Percentiles rank a stretch among this genome's conserved stretches.
phyloP scores from a whole-genome alignment of 257 asterid species.

The Scutellaria minor region DNA sequence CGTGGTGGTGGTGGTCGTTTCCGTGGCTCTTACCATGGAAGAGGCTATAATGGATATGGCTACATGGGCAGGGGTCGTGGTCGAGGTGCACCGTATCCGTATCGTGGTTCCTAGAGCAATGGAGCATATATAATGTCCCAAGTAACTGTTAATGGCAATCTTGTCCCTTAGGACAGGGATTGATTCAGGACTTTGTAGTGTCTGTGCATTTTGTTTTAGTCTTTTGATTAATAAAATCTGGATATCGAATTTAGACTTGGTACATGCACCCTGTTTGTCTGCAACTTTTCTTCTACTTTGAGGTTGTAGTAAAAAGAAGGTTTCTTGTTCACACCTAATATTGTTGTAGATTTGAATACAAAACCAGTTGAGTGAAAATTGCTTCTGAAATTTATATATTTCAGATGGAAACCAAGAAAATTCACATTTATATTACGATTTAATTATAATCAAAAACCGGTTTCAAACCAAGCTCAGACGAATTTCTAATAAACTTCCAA shows the following conservation, averaged over 20 bases:
- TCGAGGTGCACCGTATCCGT: constrained; percentile 42
- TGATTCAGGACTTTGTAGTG: constrained; percentile 45
- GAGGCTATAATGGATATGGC: constrained; percentile 69
- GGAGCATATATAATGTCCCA: constrained; percentile 19
- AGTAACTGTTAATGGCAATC: constrained; percentile 35
- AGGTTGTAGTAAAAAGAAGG: constrained; percentile 24
- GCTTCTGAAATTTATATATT: too few relatives aligned
- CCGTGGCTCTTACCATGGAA: constrained; percentile 69
- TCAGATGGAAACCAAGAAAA: too few relatives aligned
- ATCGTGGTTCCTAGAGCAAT: constrained; percentile 42
- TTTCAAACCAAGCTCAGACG: too few relatives aligned
- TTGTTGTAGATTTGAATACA: too few relatives aligned
- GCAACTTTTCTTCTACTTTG: neutral
- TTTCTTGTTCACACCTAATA: neutral
- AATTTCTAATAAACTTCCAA: too few relatives aligned
- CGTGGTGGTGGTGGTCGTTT: constrained; percentile 71
- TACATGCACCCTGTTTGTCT: neutral
- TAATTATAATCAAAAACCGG: too few relatives aligned
- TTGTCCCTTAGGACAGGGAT: constrained; percentile 38
- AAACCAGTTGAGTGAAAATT: too few relatives aligned
- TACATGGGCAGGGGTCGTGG: constrained; percentile 54
- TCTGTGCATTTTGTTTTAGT: constrained; percentile 48
- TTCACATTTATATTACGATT: too few relatives aligned
- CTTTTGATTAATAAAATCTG: constrained; percentile 39
- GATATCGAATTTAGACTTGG: constrained; percentile 28